Base-by-base conservation (phyloP, 164 flowering plant species). In the Malania oleifera region DNA sequence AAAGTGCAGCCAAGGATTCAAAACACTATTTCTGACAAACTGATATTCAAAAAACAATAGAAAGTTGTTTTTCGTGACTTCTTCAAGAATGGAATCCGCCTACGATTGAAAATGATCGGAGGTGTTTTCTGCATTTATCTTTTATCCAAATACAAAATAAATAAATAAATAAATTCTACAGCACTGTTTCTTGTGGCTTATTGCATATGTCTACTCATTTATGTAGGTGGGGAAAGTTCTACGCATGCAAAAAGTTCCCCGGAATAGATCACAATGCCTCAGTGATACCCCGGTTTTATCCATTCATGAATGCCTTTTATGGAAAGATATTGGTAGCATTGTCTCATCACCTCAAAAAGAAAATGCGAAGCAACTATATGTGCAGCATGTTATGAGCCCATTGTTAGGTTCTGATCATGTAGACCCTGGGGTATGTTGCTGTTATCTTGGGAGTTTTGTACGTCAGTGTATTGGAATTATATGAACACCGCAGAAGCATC, bases 141-240 rank as follows among this genome's bases (percentile, higher is more conserved):
- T n/a, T n/a, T n/a, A n/a, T n/a, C n/a, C n/a, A n/a, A n/a, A n/a
- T n/a, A n/a, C n/a, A n/a, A n/a, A n/a, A n/a, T n/a, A n/a, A n/a
- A n/a, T n/a, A n/a, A n/a, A n/a, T n/a, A n/a, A n/a, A n/a, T n/a
- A n/a, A n/a, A n/a, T n/a, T n/a, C n/a, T n/a, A n/a, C n/a, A n/a
- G n/a, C n/a, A n/a, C 20, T 18, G 20, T 44, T 1, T 46, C 50
- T 46, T 46, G 12, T 7, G 9, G 11, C 50, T 46, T 46, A 20
- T 8, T 0, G 50, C 50, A 20, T 19, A 46, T 20, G 10, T 46
- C 1, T 22, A 11, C 4, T 45, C 20, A 43, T 45, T 17, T 68
- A 1, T 39, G 27, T 61, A 86, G 98, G 72, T 81, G 62, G 98
- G 96, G 39, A 92, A 87, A 73, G 95, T 92, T 9, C 13, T 92